These are phyloP conservation scores for Ambrosia trifida DNA, from an alignment of 129 eudicot genomes.

Conservation along the genomic window DNA sequence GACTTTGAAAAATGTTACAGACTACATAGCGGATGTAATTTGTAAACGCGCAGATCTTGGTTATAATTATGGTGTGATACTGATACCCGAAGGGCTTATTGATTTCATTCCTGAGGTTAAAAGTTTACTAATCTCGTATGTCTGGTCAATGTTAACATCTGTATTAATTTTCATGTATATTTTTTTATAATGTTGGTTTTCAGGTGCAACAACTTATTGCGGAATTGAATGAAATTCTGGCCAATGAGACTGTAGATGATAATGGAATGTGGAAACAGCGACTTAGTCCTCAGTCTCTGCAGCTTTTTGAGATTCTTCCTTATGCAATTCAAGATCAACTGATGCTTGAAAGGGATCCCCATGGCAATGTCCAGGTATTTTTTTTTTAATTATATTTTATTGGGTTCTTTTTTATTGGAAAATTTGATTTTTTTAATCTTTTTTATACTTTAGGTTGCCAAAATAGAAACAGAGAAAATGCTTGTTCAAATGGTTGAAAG, in stretches of 20 bases:
- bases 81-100: slow-evolving; percentile 93
- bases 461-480: slow-evolving; percentile 98
- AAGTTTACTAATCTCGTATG: too few relatives aligned
- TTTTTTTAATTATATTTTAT: slow-evolving; percentile 36
- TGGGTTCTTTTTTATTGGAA: background rate
- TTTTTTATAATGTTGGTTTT: slow-evolving; percentile 18
- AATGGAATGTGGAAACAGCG: slow-evolving; percentile 75
- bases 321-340: slow-evolving; percentile 81
- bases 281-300: slow-evolving; percentile 55
- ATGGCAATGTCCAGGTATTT: slow-evolving; percentile 85
- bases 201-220: slow-evolving; percentile 96
- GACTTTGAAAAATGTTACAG: slow-evolving; percentile 73
- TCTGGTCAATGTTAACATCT: background rate
- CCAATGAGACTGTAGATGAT: slow-evolving; percentile 69
- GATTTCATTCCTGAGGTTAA: slow-evolving; percentile 95
- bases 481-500: slow-evolving; percentile 98
- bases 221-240: slow-evolving; percentile 83
- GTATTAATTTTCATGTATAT: background rate
- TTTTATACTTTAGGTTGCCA: slow-evolving; percentile 66
- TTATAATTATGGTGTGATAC: slow-evolving; percentile 88
- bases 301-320: slow-evolving; percentile 75
- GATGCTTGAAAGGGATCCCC: slow-evolving; percentile 97
- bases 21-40: slow-evolving; percentile 83
- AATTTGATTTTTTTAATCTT: slow-evolving; percentile 3
- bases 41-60: slow-evolving; percentile 87